Evolutionary conservation across 2,329 filamentous ascomycete species (phyloP).

Genomic region (Epichloe brachyelytri): DNA sequence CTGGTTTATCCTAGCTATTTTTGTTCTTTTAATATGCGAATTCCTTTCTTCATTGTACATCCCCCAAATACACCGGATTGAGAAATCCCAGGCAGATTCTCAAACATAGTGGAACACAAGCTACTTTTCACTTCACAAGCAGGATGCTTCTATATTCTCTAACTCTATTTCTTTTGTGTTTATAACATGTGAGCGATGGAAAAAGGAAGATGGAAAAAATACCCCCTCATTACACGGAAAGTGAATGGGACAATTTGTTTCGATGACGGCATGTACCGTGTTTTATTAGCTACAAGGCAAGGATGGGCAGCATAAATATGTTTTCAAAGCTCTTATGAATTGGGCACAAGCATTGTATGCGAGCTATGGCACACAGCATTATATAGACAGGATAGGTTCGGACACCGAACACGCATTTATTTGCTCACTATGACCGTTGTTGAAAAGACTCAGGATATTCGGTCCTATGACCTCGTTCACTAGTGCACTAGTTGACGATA

Average conservation of each 20-base stretch:
- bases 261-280: neutral
- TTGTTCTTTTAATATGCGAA: neutral
- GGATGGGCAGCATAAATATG: slow-evolving; percentile 2
- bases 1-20: slow-evolving; percentile 5
- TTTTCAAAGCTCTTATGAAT: neutral
- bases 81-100: neutral
- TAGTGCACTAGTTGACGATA: too few species aligned
- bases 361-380: neutral
- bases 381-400: slow-evolving; percentile 4
- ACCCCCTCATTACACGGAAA: slow-evolving; percentile 1
- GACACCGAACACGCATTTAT: neutral
- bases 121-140: neutral
- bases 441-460: too few species aligned
- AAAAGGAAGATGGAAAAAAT: slow-evolving; percentile 1
- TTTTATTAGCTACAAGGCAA: neutral
- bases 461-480: too few species aligned
- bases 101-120: neutral
- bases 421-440: neutral
- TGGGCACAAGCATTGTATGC: neutral
- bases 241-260: slow-evolving; percentile 1
- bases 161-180: slow-evolving; percentile 5
- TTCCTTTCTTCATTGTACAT: neutral
- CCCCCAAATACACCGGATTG: neutral
- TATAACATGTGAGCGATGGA: neutral
- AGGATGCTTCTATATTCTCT: neutral